Evolutionary conservation across 139 green algal species (phyloP), one percentile per base, ranked within the genome.

Genomic region (Chlorella sorokiniana): DNA sequence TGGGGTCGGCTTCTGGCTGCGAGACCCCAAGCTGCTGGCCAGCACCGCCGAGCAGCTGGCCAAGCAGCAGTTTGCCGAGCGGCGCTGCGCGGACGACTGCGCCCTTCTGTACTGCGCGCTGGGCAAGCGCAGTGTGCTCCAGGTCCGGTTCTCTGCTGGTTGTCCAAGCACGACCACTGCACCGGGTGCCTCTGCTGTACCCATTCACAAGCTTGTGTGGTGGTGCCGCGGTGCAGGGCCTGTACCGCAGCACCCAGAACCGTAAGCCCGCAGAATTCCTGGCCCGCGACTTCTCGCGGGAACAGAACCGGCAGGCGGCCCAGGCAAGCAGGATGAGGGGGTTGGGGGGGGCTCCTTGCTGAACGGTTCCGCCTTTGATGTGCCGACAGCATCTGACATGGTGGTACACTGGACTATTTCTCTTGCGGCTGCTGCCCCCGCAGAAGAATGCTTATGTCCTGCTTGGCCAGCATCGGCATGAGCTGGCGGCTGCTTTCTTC

Each of bases 401-500:
- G 27, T 18, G 59, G 59, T 22, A 18, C 52, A 5, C 52, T 16
- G 1, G 3, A 37, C 64, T 33, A 1, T 37, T 4, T 48, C 22
- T 71, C 25, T 27, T 2, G 4, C n/a, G 29, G 4, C 31, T 16
- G 48, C 16, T 59, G 48, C 41, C 14, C 14, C 31, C 62, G 69
- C 69, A 78, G 71, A 78, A 78, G 16, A 98, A 98, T 79, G 95
- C 95, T 0, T 98, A 93, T 83, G 91, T 94, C 51, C 88, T 98
- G 69, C 85, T 98, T 70, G 91, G 91, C 0, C 90, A 98, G 86
- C 95, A 98, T 90, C 85, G 93, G 48, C 89, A 91, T 56, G 79
- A 93, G 76, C 85, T 97, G 59, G 95, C 94, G 10, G 93, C 94
- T 2, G 88, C 89, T 14, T 97, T 98, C 86, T 98, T 98, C 82